Conservation (phyloP, 1,284 basidiomycete species). For the Naganishia sp. region DNA sequence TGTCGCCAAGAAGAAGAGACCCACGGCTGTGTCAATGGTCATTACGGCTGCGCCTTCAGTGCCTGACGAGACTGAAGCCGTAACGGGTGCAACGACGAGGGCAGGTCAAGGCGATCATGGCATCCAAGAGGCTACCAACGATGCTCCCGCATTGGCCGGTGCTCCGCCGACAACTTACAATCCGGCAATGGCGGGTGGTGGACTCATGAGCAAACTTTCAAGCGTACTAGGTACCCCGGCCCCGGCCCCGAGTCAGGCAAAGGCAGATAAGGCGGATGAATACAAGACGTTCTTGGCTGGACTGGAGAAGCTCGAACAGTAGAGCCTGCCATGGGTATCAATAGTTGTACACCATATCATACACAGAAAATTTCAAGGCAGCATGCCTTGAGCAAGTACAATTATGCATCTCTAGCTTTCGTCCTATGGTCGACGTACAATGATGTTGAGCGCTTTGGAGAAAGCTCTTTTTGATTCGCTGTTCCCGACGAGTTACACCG, state of each 20-base stretch:
- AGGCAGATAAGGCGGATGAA: constrained; percentile 42
- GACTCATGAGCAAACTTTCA: constrained; percentile 49
- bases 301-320: constrained; percentile 41
- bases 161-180: constrained; percentile 18
- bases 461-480: constrained; percentile 6
- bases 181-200: constrained; percentile 36
- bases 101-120: neutral
- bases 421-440: constrained; percentile 20
- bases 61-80: constrained; percentile 19
- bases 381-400: constrained; percentile 5
- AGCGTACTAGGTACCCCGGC: constrained; percentile 41
- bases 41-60: constrained; percentile 48
- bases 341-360: neutral
- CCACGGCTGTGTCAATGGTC: constrained; percentile 28
- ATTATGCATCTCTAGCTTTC: neutral
- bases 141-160: neutral
- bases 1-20: constrained; percentile 50
- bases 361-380: too few relatives aligned
- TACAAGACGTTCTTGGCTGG: constrained; percentile 50
- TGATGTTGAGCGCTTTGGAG: constrained; percentile 1
- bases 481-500: neutral
- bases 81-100: neutral
- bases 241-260: constrained; percentile 19
- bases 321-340: neutral
- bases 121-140: neutral